Evolutionary conservation across 2,329 filamentous ascomycete species (phyloP), one percentile per base, ranked within the genome.

Genomic region (Aureobasidium uvarum): DNA sequence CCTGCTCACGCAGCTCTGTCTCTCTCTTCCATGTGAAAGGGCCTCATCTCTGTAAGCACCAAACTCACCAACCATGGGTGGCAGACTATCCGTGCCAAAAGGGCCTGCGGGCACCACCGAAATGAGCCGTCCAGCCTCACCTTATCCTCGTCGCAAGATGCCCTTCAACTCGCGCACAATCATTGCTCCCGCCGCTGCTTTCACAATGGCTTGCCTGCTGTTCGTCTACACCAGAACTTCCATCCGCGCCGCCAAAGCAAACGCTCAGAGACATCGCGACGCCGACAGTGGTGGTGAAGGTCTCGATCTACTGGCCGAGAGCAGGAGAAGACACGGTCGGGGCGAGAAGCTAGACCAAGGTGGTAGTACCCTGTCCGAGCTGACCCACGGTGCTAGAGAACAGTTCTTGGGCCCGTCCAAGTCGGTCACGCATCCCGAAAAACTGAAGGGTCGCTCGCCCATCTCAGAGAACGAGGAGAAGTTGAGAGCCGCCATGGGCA

Each of bases 161-260:
- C 74, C 69, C 46, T 68, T 67, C 25, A 76, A 76, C 66, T 69
- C 71, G 39, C 70, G 74, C 5, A 84, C 81, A 5, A 71, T 86
- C 43, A 81, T 84, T 66, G 85, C 84, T 2, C 85, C 86, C 5
- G 78, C 86, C n/a, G 85, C 84, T n/a, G 85, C 85, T 31, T 79
- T 86, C 68, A 83, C 83, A 16, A 87, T 88, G 85, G 85, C 85
- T 18, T 75, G 82, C 56, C 72, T 88, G 25, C 80, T 87, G 38
- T 85, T 84, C 74, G 76, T 83, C 39, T 90, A 90, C 75, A 81
- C 86, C 33, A 78, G 87, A 59, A 87, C 83, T 10, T 87, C 84
- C 28, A 90, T 90, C 68, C 80, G 83, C 67, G 84, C 86, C 28
- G 88, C 88, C 2, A 88, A 89, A 70, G 79, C 83, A 54, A 89